Base-by-base conservation (phyloP, 176 grass and related monocot species). In the Pontederia crassipes region DNA sequence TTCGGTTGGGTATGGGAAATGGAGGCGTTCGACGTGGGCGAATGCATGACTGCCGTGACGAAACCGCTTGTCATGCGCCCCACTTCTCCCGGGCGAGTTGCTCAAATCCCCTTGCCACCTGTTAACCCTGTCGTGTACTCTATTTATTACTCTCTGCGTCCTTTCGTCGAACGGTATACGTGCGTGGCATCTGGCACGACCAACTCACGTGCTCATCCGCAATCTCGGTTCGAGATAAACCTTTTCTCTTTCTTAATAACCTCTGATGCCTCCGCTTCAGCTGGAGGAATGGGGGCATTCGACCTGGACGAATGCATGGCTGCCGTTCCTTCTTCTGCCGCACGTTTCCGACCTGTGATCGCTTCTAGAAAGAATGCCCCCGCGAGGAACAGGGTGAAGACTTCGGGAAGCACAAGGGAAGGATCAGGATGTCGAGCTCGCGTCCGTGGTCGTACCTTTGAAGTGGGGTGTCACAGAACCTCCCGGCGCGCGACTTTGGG, bases 331-430 rank as follows among this genome's bases (percentile, higher is more conserved):
- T 10, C 4, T 51, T 3, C 14, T 4, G 24, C 49, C 17, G 9
- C 47, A 17, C 20, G 12, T 18, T 20, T 51, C 10, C 47, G 62
- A 1, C 17, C 16, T 2, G 24, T 11, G 17, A 3, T 65, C 4
- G 6, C 12, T 11, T 8, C 3, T 48, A 49, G 18, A 6, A 16
- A 17, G 17, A 57, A 18, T 35, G 4, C 56, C 13, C 82, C 69
- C 8, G 79, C 82, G 10, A 61, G 82, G 68, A 82, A 85, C 72
- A 79, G 73, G 17, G 17, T 56, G 17, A 68, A 14, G 68, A 82
- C 61, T 90, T 90, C 65, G 76, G 87, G 12, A 80, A 75, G 62
- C n/a, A 77, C 76, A 82, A 56, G 73, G 87, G 79, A 0, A 69
- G 78, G 50, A 82, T 35, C 29, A 4, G 29, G 4, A 4, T 2